Evolutionary conservation across 2,329 filamentous ascomycete genomes (phyloP).

Genomic region (Xylariaceae sp.): DNA sequence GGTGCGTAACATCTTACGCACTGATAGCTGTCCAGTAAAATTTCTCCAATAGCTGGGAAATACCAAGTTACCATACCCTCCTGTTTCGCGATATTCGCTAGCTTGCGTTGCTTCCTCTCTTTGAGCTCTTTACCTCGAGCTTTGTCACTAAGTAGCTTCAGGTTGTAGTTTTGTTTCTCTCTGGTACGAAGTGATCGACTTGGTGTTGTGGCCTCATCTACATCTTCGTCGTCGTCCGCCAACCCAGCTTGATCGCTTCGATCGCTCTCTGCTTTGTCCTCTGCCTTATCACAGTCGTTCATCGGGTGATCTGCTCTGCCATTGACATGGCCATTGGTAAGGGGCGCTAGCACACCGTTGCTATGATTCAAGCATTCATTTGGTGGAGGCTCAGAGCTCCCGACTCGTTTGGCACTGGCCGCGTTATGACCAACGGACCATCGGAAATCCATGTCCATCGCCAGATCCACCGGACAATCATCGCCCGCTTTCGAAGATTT

Average conservation of each 20-base stretch:
- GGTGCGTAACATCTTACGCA: conserved; percentile 49
- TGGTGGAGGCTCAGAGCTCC: conserved; percentile 40
- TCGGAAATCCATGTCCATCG: conserved; percentile 31
- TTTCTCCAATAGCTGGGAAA: conserved; percentile 41
- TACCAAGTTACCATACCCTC: conserved; percentile 40
- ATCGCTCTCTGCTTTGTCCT: too few relatives aligned
- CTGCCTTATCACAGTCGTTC: conserved; percentile 23
- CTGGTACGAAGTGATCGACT: conserved; percentile 48
- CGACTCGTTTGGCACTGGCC: conserved; percentile 17
- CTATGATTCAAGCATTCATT: conserved; percentile 42
- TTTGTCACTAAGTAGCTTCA: conserved; percentile 56
- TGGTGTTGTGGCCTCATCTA: conserved; percentile 49
- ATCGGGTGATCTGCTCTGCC: conserved; percentile 21
- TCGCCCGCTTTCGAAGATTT: conserved; percentile 18
- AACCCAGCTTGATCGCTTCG: conserved; percentile 17
- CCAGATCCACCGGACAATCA: conserved; percentile 21
- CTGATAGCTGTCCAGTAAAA: conserved; percentile 45
- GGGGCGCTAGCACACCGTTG: conserved; percentile 29
- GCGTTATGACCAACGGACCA: conserved; percentile 27
- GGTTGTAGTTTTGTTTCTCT: conserved; percentile 53
- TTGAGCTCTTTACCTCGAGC: conserved; percentile 49
- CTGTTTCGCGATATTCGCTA: conserved; percentile 23
- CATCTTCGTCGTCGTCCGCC: conserved; percentile 36
- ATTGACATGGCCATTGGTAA: conserved; percentile 33
- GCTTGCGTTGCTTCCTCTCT: conserved; percentile 38